Conservation (phyloP, 106 monocot genomes). For the Apostasia ramifera region DNA sequence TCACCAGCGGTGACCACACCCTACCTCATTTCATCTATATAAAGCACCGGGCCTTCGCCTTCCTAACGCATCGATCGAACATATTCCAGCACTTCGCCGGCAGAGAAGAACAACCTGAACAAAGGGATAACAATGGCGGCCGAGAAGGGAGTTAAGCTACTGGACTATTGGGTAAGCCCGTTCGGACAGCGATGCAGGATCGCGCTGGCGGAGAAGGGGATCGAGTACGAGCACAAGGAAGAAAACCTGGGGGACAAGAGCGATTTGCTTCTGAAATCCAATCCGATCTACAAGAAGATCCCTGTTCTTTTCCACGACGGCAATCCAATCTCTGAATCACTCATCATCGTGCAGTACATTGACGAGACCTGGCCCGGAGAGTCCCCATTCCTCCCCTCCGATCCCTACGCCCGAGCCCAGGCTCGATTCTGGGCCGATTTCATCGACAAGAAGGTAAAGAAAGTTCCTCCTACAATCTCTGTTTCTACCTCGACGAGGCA, state of each 20-base stretch:
- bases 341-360: constrained; percentile 41
- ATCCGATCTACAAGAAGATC: constrained; percentile 61
- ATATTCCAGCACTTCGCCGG: too few species aligned
- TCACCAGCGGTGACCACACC: too few species aligned
- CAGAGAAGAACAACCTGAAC: too few species aligned
- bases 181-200: not conserved
- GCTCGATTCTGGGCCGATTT: constrained; percentile 49
- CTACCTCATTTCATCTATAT: too few species aligned
- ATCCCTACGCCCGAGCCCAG: constrained; percentile 25
- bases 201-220: constrained; percentile 3
- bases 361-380: constrained; percentile 17
- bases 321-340: constrained; percentile 45
- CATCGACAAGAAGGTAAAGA: constrained; percentile 38
- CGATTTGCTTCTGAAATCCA: constrained; percentile 32
- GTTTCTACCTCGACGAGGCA: too few species aligned
- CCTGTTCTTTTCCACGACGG: constrained; percentile 45
- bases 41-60: too few species aligned
- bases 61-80: too few species aligned
- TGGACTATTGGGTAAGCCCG: constrained; percentile 11
- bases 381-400: constrained; percentile 19
- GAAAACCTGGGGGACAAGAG: constrained; percentile 29
- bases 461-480: not conserved
- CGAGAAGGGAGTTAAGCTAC: constrained; percentile 6
- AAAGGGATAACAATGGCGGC: not conserved
- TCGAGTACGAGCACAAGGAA: constrained; percentile 11